Conservation (phyloP, 805 yeast species). For the Huiozyma sinensis region DNA sequence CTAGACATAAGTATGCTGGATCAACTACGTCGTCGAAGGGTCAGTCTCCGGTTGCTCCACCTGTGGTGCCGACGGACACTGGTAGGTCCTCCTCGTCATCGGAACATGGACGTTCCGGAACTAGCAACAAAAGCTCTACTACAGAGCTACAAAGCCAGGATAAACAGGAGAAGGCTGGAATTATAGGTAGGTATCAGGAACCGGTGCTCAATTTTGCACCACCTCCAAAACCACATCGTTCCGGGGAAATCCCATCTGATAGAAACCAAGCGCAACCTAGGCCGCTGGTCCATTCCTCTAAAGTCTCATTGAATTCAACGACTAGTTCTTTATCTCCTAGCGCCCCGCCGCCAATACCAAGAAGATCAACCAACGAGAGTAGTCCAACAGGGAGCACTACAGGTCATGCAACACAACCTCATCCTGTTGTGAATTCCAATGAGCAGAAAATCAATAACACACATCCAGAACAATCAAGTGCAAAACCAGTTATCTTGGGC, state of each 20-base stretch:
- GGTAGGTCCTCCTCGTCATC: no score
- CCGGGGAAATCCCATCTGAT: no score
- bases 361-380: no score
- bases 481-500: constrained; percentile 1
- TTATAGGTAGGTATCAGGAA: constrained; percentile 25
- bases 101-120: neutral
- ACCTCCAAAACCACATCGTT: constrained; percentile 30
- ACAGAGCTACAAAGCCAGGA: constrained; percentile 21
- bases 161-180: neutral
- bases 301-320: no score
- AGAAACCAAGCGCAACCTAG: no score
- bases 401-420: no score
- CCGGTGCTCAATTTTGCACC: constrained; percentile 30
- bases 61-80: no score
- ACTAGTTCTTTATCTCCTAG: no score
- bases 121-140: neutral
- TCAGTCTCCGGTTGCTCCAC: neutral
- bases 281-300: no score
- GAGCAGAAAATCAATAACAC: neutral
- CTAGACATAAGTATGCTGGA: constrained; percentile 20
- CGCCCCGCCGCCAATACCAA: no score
- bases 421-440: no score
- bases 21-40: neutral
- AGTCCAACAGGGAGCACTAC: no score
- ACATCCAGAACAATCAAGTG: neutral